phyloP scores from a whole-genome alignment of 2,329 filamentous ascomycete species.

The Colletotrichum coccodes region DNA sequence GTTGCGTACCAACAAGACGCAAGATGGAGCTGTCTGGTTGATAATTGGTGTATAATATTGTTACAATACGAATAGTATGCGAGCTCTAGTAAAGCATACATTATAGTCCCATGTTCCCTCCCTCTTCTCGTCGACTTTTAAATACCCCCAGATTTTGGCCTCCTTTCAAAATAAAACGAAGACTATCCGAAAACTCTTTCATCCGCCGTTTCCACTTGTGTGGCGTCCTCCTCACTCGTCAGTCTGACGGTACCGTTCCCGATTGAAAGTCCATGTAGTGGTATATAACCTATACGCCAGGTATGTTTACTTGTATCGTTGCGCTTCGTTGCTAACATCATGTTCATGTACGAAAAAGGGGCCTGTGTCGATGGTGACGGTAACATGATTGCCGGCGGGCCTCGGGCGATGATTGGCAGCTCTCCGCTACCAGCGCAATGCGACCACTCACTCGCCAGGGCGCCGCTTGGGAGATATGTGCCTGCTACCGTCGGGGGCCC shows the following conservation, averaged over 20 bases:
- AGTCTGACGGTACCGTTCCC: neutral
- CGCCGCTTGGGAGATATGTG: no score
- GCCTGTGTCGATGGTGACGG: neutral
- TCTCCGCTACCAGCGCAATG: no score
- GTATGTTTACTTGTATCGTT: neutral
- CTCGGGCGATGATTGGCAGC: neutral
- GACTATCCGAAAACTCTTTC: neutral
- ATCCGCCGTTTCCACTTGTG: neutral
- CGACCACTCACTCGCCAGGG: no score
- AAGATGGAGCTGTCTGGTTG: no score
- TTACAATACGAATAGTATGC: neutral
- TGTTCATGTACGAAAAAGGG: neutral
- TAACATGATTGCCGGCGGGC: no score
- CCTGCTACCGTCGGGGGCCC: neutral
- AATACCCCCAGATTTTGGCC: no score
- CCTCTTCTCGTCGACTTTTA: no score
- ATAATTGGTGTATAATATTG: no score
- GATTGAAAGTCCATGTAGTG: neutral
- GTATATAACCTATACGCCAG: constrained; percentile 7
- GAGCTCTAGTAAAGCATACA: neutral
- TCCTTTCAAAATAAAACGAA: no score
- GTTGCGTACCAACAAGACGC: no score
- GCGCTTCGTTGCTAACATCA: neutral
- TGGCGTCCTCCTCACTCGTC: neutral
- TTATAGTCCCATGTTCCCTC: neutral